Base-by-base conservation (phyloP, 768 basidiomycete species). In the Gymnopilus dilepis region DNA sequence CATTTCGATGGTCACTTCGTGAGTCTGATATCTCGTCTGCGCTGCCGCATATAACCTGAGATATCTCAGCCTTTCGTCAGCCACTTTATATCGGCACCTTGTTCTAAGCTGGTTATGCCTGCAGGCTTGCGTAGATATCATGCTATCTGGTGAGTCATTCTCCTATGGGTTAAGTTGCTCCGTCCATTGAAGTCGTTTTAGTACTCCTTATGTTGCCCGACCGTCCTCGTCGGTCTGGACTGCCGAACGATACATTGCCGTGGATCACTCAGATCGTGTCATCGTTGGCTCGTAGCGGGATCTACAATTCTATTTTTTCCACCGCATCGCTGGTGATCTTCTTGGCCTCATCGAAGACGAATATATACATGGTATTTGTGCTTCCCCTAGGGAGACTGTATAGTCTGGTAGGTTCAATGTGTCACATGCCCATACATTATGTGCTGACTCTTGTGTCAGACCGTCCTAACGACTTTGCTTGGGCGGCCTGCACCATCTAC, bases 361-460 rank as follows among this genome's bases (percentile, higher is more conserved):
- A 72, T 34, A 45, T 77, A 1, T 80, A 74, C 38, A 66, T 70
- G 22, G 73, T 81, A 68, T 81, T 82, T 47, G 70, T 74, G 3
- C 68, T 79, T 9, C 75, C 79, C 0, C 67, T 80, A 22, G 77
- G 80, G 22, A 76, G 79, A 17, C 72, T 82, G 45, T 81, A 82
- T 59, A 76, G 78, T 0, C 77, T 75, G 41, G 80, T 80, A 51
- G 56, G 77, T 59, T 4, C n/a, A n/a, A n/a, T n/a, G n/a, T n/a
- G n/a, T n/a, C n/a, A n/a, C n/a, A n/a, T n/a, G n/a, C n/a, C n/a
- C n/a, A n/a, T n/a, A n/a, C n/a, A n/a, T n/a, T n/a, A n/a, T n/a
- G n/a, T n/a, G n/a, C n/a, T n/a, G n/a, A n/a, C n/a, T n/a, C n/a
- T n/a, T n/a, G n/a, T n/a, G n/a, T n/a, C 28, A 58, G 51, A 40